Evolutionary conservation across 2,329 filamentous ascomycete species (phyloP), one percentile per base, ranked within the genome.

Genomic region (Neopestalotiopsis rosae): DNA sequence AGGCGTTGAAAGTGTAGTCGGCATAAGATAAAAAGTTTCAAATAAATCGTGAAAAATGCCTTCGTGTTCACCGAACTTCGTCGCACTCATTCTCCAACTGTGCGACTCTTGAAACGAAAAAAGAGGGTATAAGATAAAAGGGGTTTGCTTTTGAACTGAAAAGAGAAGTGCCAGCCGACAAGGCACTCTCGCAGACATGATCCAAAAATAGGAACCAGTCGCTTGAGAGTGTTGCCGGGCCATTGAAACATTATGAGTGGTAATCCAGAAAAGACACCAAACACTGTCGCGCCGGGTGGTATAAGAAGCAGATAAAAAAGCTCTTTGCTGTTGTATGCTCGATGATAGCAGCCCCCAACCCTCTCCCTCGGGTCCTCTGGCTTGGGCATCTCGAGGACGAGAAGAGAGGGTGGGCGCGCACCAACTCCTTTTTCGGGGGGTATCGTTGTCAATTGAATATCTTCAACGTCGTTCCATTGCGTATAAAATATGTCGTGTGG

Each of bases 201-300:
- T 14, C 12, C 65, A 30, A 45, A 17, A 12, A 5, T 6, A 5
- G 24, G 24, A 28, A 28, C 28, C 56, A 9, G 34, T 24, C 58
- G 61, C 65, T 20, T 34, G 58, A 62, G 20, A 68, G 52, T 69
- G 67, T 67, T 76, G 73, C 74, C 71, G 73, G 73, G 73, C 74
- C 61, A 76, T 75, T 75, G 75, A 78, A 74, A 77, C 76, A 76
- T 78, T 77, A 78, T 74, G 66, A 70, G 68, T 67, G 65, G 69
- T 71, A 73, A 63, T 67, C 66, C 72, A 72, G 66, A 64, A 71
- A 69, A 65, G 67, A 69, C 74, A 73, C 74, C 75, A 79, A 78
- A 74, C 73, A 69, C 75, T 77, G 74, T 75, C 70, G 74, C 73
- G 74, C 72, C 72, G 72, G 68, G 67, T 67, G 32, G 32, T 69